Conservation (phyloP, 257 asterid genomes). For the Fraxinus cuspidata region DNA sequence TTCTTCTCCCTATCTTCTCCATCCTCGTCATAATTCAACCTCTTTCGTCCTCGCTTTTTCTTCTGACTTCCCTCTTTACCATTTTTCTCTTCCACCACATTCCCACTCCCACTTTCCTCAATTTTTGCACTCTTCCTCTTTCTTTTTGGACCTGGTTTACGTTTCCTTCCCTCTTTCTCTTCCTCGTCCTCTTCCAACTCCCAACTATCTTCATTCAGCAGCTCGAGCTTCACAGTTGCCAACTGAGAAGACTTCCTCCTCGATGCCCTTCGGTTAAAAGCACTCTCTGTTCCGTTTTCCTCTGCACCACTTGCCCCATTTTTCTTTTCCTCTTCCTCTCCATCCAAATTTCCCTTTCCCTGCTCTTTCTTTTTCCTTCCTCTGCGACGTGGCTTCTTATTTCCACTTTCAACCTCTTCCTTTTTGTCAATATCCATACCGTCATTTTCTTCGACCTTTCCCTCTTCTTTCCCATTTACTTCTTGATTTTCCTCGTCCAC, state of each 20-base stretch:
- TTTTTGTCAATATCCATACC: conserved; percentile 9
- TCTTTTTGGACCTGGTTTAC: conserved; percentile 3
- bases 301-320: conserved; percentile 2
- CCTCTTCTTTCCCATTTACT: conserved; percentile 5
- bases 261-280: conserved; percentile 26
- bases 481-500: neutral
- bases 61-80: conserved; percentile 10
- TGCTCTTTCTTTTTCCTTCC: conserved; percentile 19
- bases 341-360: conserved; percentile 13
- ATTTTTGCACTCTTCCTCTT: conserved; percentile 20
- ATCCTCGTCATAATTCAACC: neutral
- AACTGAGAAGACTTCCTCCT: conserved; percentile 31
- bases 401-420: neutral
- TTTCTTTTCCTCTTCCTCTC: conserved; percentile 12
- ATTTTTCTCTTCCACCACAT: conserved; percentile 19
- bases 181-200: conserved; percentile 30
- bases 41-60: conserved; percentile 1
- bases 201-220: conserved; percentile 23
- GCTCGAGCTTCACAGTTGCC: conserved; percentile 39
- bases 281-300: conserved; percentile 4
- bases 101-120: conserved; percentile 20
- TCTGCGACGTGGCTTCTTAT: neutral
- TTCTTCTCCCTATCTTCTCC: conserved; percentile 6
- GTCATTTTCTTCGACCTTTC: conserved; percentile 23
- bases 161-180: conserved; percentile 17